Conservation (phyloP, 2,329 filamentous ascomycete genomes). For the Aspergillus jensenii region DNA sequence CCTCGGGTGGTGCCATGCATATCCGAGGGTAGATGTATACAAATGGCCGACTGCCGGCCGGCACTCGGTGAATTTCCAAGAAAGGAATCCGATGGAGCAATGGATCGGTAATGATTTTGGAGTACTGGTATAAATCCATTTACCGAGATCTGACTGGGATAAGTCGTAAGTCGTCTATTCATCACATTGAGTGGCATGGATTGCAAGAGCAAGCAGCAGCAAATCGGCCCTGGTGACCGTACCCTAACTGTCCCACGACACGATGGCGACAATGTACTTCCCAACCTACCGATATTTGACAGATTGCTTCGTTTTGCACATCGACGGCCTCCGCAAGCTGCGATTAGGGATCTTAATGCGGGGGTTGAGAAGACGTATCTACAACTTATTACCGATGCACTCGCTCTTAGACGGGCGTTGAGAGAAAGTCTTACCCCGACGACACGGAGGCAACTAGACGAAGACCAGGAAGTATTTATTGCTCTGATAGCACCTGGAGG, state of each 20-base stretch:
- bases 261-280: constrained; percentile 28
- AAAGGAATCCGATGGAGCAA: no score
- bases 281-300: constrained; percentile 34
- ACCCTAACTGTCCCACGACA: constrained; percentile 25
- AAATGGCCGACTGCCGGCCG: constrained; percentile 1
- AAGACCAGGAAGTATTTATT: constrained; percentile 34
- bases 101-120: no score
- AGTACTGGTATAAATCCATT: no score
- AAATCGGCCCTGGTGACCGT: constrained; percentile 13
- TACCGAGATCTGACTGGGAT: no score
- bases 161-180: no score
- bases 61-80: not conserved
- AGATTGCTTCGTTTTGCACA: constrained; percentile 32
- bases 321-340: constrained; percentile 22
- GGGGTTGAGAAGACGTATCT: constrained; percentile 32
- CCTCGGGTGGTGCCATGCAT: not conserved
- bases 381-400: constrained; percentile 33
- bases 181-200: no score
- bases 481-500: constrained; percentile 35
- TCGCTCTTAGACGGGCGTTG: constrained; percentile 28
- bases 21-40: not conserved
- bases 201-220: no score
- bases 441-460: constrained; percentile 20
- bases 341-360: constrained; percentile 34
- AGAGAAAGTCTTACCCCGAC: constrained; percentile 13